Conservation (phyloP, 352 stramenopile species). For the Vaucheria bursata region DNA sequence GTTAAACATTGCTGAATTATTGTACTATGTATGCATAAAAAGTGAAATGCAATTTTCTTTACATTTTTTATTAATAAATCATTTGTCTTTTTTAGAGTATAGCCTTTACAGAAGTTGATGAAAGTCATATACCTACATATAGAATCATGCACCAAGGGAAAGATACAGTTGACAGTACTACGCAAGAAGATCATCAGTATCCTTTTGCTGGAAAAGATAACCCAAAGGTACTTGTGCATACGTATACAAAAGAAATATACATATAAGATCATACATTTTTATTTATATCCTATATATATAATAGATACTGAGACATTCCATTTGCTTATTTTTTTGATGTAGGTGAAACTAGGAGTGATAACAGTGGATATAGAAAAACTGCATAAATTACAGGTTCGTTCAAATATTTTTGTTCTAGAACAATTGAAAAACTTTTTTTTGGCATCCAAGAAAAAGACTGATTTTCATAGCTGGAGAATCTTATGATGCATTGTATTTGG, state of each 20-base stretch:
- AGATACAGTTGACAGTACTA: constrained; percentile 37
- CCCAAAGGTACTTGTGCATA: constrained; percentile 55
- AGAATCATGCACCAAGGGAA: constrained; percentile 86
- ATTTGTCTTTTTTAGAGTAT: too few relatives aligned
- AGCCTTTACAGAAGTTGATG: constrained; percentile 64
- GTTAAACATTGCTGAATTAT: too few relatives aligned
- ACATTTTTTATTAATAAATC: too few relatives aligned
- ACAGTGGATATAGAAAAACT: constrained; percentile 27
- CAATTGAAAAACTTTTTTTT: too few relatives aligned
- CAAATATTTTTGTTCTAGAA: too few relatives aligned
- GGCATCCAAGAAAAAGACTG: too few relatives aligned
- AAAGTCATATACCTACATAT: constrained; percentile 81
- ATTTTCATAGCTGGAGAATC: too few relatives aligned
- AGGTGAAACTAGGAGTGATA: constrained; percentile 40
- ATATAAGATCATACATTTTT: not conserved
- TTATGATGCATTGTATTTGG: too few relatives aligned
- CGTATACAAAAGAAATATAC: not conserved
- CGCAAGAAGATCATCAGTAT: constrained; percentile 65
- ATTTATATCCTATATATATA: too few relatives aligned
- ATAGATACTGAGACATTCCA: too few relatives aligned
- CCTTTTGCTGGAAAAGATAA: constrained; percentile 86
- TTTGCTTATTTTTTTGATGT: not conserved
- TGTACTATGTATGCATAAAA: too few relatives aligned
- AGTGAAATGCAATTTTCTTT: too few relatives aligned
- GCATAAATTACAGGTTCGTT: constrained; percentile 10